Evolutionary conservation across 2,329 filamentous ascomycete genomes (phyloP).

Genomic region (Neobulgaria alba): DNA sequence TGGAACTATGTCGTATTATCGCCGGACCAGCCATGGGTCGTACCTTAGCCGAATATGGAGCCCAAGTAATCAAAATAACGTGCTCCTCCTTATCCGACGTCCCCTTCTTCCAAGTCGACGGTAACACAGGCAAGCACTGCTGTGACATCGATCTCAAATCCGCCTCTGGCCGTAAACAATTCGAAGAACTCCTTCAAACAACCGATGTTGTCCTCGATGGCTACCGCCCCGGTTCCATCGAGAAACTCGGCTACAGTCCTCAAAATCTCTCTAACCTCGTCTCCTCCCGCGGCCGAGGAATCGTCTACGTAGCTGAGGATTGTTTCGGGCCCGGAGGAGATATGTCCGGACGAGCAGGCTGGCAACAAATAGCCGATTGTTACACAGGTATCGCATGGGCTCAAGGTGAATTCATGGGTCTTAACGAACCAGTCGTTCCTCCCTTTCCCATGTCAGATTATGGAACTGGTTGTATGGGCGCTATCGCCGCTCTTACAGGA

Average conservation of each 20-base stretch:
- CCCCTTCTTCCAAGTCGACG: slow-evolving; percentile 64
- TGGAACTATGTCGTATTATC: slow-evolving; percentile 69
- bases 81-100: slow-evolving; percentile 57
- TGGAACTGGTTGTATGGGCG: slow-evolving; percentile 64
- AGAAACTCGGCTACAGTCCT: slow-evolving; percentile 54
- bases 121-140: slow-evolving; percentile 63
- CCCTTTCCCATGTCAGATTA: slow-evolving; percentile 59
- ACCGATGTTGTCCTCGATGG: slow-evolving; percentile 62
- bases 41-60: slow-evolving; percentile 66
- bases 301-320: slow-evolving; percentile 62
- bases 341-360: slow-evolving; percentile 56
- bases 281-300: slow-evolving; percentile 47
- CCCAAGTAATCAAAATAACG: slow-evolving; percentile 65
- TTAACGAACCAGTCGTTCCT: slow-evolving; percentile 56
- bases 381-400: slow-evolving; percentile 24
- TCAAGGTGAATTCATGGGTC: slow-evolving; percentile 53
- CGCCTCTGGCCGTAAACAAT: slow-evolving; percentile 40
- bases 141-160: slow-evolving; percentile 55
- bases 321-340: slow-evolving; percentile 60
- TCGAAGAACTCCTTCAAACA: slow-evolving; percentile 50
- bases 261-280: slow-evolving; percentile 44
- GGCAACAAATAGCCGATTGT: slow-evolving; percentile 62
- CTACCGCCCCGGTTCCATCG: slow-evolving; percentile 58
- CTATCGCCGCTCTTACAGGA: slow-evolving; percentile 56
- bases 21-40: slow-evolving; percentile 66